Conservation (phyloP, 805 yeast species). For the Ogataea zsoltii region DNA sequence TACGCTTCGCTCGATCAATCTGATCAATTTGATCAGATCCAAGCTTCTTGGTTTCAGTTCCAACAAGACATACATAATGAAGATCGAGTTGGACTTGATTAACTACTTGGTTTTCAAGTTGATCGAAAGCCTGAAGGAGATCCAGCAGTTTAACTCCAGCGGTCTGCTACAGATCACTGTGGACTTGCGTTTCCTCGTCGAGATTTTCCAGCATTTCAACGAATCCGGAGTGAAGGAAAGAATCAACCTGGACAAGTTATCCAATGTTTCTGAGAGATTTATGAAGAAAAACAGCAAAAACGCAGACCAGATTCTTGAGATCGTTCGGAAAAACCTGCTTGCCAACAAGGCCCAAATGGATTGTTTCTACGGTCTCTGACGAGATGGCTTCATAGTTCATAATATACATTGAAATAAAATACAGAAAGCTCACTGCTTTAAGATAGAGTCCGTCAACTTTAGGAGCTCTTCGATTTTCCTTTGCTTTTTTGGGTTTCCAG, state of each 20-base stretch:
- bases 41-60: conserved; percentile 23
- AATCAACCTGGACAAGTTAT: conserved; percentile 22
- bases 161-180: conserved; percentile 27
- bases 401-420: background rate
- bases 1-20: conserved; percentile 25
- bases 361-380: conserved; percentile 21
- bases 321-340: conserved; percentile 21
- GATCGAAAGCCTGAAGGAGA: conserved; percentile 22
- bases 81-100: conserved; percentile 25
- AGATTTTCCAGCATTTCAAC: conserved; percentile 24
- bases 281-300: conserved; percentile 20
- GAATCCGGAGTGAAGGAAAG: conserved; percentile 15
- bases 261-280: conserved; percentile 22
- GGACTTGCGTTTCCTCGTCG: conserved; percentile 25
- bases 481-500: conserved; percentile 11
- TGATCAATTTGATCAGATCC: conserved; percentile 29
- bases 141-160: conserved; percentile 25
- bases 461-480: conserved; percentile 22
- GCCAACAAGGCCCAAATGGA: conserved; percentile 30
- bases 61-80: conserved; percentile 19
- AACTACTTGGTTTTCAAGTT: conserved; percentile 26
- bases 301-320: conserved; percentile 16
- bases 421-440: conserved; percentile 13
- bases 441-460: conserved; percentile 28
- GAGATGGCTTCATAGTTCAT: background rate